Base-by-base conservation (phyloP, 1,284 basidiomycete species). In the Moniliophthora roreri region DNA sequence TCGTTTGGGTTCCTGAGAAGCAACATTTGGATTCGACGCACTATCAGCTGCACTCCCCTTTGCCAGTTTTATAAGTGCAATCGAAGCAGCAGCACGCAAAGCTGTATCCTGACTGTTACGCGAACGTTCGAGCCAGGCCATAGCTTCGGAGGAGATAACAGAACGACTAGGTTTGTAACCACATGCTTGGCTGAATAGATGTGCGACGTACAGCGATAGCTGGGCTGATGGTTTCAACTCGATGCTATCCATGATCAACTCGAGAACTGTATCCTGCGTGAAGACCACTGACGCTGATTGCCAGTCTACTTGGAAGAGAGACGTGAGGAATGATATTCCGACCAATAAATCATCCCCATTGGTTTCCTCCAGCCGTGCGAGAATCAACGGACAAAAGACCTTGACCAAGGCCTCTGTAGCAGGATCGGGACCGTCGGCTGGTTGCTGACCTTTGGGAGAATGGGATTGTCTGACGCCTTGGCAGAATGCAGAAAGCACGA, bases 261-360 rank as follows among this genome's bases (percentile, higher is more conserved):
- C 82, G 20, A 86, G 62, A 15, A 85, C 68, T 2, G 80, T 83
- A 58, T 89, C 85, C 55, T 78, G 74, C 21, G 70, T 65, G 54
- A 92, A 83, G 40, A 91, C 80, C 20, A 75, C 62, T 10, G 84
- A 74, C 11, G 85, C 89, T 2, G 82, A 71, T 49, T 77, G 69
- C 68, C 83, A 80, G 60, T 91, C 88, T 35, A 92, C 82, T 65
- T 91, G 88, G 62, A 92, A 89, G 23, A 93, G 69, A 0, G 87
- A 87, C 11, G 78, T 72, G 42, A 92, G 73, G 63, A 91, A 85
- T 0, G 81, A 79, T 36, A 88, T 69, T 5, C 80, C 81, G 11
- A 70, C 70, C 16, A 85, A 67, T 23, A 82, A 67, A 26, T 71
- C 71, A 45, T 64, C 59, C 63, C 87, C 84, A 35, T 76, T 72